A percentile compares a stretch with the other conserved stretches of the same genome.
phyloP scores from a whole-genome alignment of 768 basidiomycete species.

The Termitomyces sp. region DNA sequence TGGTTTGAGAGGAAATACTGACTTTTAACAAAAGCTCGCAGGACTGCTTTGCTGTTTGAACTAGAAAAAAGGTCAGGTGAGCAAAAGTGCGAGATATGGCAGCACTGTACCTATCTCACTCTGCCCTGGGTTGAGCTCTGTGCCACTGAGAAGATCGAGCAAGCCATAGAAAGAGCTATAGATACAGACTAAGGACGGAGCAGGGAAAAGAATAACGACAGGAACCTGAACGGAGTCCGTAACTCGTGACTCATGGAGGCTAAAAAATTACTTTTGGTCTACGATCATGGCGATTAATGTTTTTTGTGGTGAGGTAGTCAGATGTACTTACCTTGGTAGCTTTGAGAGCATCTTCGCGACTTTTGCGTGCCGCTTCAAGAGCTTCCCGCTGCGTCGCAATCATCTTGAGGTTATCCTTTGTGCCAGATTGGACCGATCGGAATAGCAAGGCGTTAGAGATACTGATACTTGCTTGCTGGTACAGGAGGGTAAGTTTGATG shows the following conservation, averaged over 20 bases:
- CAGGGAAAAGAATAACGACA: not conserved
- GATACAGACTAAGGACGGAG: not conserved
- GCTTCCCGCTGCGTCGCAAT: conserved; percentile 68
- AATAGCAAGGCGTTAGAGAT: conserved; percentile 73
- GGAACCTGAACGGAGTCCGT: conserved; percentile 67
- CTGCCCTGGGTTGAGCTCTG: conserved; percentile 63
- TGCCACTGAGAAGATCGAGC: conserved; percentile 67
- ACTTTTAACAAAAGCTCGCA: conserved; percentile 72
- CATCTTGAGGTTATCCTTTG: conserved; percentile 71
- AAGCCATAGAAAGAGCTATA: conserved; percentile 70
- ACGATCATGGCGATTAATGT: not conserved
- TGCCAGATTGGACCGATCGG: conserved; percentile 68
- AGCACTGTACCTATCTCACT: conserved; percentile 53
- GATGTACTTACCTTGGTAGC: conserved; percentile 52
- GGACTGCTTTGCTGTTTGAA: conserved; percentile 74
- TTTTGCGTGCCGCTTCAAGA: conserved; percentile 61
- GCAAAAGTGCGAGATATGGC: not conserved
- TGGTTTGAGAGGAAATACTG: not conserved
- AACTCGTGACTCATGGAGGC: conserved; percentile 78
- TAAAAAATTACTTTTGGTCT: conserved; percentile 77
- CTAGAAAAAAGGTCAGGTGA: conserved; percentile 22
- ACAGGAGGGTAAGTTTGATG: conserved; percentile 57
- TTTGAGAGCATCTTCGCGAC: conserved; percentile 67
- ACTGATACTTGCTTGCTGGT: conserved; percentile 72
- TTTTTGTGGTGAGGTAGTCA: not conserved